Base-by-base conservation (phyloP, 1,284 basidiomycete species). In the Xanthoconium separans region DNA sequence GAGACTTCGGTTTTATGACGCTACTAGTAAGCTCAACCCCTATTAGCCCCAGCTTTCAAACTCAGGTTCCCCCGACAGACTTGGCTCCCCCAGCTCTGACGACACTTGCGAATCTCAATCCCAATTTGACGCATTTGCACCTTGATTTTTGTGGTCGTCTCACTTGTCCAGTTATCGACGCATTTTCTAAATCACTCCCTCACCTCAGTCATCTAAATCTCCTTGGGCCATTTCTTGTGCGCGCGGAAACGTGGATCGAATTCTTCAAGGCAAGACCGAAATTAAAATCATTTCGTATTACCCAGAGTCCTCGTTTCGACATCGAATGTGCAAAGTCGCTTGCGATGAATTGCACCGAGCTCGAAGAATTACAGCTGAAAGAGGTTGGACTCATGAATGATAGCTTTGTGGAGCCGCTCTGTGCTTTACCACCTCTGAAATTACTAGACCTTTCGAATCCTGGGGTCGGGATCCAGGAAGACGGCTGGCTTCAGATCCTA, bases 91-190 rank as follows among this genome's bases (percentile, higher is more conserved):
- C 81, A 3, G 85, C 88, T 7, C 79, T 93, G 47, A 75, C 77
- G 39, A 82, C 87, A 0, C 78, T 97, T 13, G 82, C 84, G 0
- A 79, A 79, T 27, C 82, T 96, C 36, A 95, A 93, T 64, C 91
- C 93, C 3, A 90, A 89, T 61, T 77, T 98, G 29, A 81, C 83
- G 3, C 75, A 75, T 16, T 78, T 97, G 13, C 84, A 86, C 1
- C 83, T 99, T 18, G 89, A 95, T 63, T 87, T 87, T 61, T 98
- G 95, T 62, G 97, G 96, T 9, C 87, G 88, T 50, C 80, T 98
- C 55, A 81, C 89, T 60, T 84, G 91, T 57, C 70, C 78, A 0
- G 84, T 88, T 20, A 72, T 98, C 37, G 69, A 74, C 12, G 72
- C 79, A 1, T 94, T 92, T 82, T 77, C 78, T 12, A 77, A 71